phyloP scores from a whole-genome alignment of 2,329 filamentous ascomycete genomes.

The Beauveria caledonica region DNA sequence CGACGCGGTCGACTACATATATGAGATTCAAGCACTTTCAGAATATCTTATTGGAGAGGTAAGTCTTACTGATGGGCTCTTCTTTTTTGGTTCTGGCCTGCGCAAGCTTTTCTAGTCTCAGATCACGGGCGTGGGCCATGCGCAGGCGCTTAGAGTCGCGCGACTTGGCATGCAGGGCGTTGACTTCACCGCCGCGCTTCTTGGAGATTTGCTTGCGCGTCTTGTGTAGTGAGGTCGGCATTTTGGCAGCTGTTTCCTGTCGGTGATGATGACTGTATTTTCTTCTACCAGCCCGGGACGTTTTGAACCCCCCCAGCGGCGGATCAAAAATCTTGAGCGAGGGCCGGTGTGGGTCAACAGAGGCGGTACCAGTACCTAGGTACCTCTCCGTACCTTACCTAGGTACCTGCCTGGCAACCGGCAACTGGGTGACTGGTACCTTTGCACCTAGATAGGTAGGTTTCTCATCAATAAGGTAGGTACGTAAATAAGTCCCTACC shows the following conservation, averaged over 20 bases:
- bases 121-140: conserved; percentile 70
- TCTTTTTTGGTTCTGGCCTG: conserved; percentile 65
- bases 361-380: no score
- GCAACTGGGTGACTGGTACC: no score
- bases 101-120: conserved; percentile 67
- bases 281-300: neutral
- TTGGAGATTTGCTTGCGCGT: conserved; percentile 84
- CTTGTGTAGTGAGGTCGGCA: conserved; percentile 74
- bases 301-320: neutral
- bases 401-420: no score
- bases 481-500: no score
- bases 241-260: conserved; percentile 30
- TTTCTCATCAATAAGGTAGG: no score
- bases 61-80: conserved; percentile 54
- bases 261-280: neutral
- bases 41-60: neutral
- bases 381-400: no score
- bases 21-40: conserved; percentile 4
- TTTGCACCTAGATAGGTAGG: no score
- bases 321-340: neutral
- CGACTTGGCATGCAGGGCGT: conserved; percentile 77
- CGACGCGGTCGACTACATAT: conserved; percentile 27
- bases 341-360: no score
- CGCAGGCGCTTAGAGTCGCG: conserved; percentile 77
- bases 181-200: conserved; percentile 68